These are phyloP conservation scores for Parascedosporium putredinis DNA, from an alignment of 2,329 filamentous ascomycete genomes.

Conservation along the genomic window DNA sequence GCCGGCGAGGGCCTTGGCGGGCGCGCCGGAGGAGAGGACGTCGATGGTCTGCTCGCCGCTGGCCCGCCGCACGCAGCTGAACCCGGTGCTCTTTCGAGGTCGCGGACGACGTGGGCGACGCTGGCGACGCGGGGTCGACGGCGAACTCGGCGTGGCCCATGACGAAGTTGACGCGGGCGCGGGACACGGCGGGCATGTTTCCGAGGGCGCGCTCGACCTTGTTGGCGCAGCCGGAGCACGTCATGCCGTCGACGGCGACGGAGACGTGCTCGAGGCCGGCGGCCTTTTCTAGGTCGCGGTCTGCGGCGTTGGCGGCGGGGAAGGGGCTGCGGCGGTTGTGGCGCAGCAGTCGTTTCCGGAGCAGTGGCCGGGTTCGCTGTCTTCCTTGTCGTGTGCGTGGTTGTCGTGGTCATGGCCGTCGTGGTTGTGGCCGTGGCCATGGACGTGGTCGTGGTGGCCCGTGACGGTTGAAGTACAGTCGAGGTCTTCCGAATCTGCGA, in stretches of 20 bases:
- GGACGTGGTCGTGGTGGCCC: not conserved
- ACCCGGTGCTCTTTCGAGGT: conserved; percentile 20
- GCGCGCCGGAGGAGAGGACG: conserved; percentile 14
- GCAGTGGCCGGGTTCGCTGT: conserved; percentile 11
- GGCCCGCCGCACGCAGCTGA: conserved; percentile 17
- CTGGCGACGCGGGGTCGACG: conserved; percentile 16
- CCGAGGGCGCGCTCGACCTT: conserved; percentile 21
- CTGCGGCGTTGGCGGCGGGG: not conserved
- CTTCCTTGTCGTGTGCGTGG: conserved; percentile 10
- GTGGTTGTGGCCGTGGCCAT: not conserved
- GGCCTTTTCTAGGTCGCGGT: conserved; percentile 18
- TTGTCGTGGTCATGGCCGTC: conserved; percentile 7
- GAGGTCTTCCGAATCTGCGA: no score
- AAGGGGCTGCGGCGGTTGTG: not conserved
- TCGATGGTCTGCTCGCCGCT: conserved; percentile 20
- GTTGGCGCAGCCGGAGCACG: conserved; percentile 25
- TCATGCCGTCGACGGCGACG: conserved; percentile 24
- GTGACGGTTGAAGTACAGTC: no score
- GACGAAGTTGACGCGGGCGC: conserved; percentile 26
- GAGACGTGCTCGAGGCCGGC: conserved; percentile 17
- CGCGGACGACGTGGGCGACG: conserved; percentile 18
- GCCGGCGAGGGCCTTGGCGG: conserved; percentile 13
- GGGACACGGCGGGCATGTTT: conserved; percentile 18
- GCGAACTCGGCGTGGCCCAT: conserved; percentile 25
- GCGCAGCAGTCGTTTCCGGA: conserved; percentile 7